Evolutionary conservation across 1,284 basidiomycete species (phyloP).

Genomic region (Sporisorium scitamineum): DNA sequence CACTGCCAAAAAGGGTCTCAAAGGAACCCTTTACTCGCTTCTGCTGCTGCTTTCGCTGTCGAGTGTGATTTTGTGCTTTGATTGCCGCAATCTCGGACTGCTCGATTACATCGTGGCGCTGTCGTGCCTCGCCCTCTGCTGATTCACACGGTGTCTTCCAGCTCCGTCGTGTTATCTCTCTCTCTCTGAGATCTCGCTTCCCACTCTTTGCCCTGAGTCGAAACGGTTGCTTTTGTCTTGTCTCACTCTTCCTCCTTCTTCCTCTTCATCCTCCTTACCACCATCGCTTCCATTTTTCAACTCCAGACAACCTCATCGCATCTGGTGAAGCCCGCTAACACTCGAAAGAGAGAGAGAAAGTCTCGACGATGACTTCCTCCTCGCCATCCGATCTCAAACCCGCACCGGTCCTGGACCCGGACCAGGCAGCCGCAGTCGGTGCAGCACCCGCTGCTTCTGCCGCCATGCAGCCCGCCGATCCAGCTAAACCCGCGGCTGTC

Average conservation of each 20-base stretch:
- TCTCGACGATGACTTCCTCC: conserved; percentile 16
- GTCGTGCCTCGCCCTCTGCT: conserved; percentile 2
- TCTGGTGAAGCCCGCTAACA: neutral
- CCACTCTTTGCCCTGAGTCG: neutral
- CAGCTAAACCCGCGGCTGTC: conserved; percentile 15
- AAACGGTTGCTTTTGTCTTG: neutral
- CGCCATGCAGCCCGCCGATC: conserved; percentile 27
- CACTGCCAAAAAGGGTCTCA: too few species aligned
- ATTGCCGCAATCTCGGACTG: neutral
- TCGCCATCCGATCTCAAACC: conserved; percentile 12
- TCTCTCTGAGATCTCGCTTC: neutral
- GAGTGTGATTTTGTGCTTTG: neutral
- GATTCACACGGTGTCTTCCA: conserved; percentile 16
- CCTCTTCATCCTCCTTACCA: neutral
- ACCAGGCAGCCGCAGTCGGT: conserved; percentile 42
- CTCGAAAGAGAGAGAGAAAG: conserved; percentile 2
- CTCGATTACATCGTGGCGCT: conserved; percentile 19
- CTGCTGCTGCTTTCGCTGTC: neutral
- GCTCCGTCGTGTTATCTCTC: neutral
- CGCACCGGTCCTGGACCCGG: conserved; percentile 43
- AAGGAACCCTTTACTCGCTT: neutral
- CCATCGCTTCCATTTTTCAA: neutral
- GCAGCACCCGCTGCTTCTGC: conserved; percentile 12
- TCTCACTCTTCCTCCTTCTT: neutral
- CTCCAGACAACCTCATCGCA: neutral